These are phyloP conservation scores for Malassezia dermatis DNA, from an alignment of 1,284 basidiomycete genomes.

Conservation along the genomic window DNA sequence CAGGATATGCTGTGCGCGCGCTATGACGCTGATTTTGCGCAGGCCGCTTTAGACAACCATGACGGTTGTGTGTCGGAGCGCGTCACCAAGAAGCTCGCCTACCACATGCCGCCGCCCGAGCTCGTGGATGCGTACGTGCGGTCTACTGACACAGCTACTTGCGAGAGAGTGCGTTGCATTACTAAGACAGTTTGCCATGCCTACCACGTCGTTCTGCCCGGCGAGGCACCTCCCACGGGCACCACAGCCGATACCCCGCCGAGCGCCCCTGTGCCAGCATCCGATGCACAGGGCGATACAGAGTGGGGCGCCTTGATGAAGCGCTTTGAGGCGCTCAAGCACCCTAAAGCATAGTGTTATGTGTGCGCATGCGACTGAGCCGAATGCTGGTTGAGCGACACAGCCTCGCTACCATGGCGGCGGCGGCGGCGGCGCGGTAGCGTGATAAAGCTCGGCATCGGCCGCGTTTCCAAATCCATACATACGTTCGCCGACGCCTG, in stretches of 20 bases:
- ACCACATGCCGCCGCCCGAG: conserved; percentile 61
- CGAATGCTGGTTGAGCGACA: background rate
- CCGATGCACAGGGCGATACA: background rate
- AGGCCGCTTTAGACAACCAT: conserved; percentile 69
- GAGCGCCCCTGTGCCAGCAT: background rate
- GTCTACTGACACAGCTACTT: conserved; percentile 1
- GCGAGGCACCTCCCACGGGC: conserved; percentile 14
- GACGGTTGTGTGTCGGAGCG: conserved; percentile 67
- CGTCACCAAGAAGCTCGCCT: conserved; percentile 62
- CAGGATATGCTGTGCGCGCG: conserved; percentile 90
- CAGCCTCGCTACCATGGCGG: conserved; percentile 9
- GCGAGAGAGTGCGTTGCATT: conserved; percentile 4
- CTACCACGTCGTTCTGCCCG: conserved; percentile 31
- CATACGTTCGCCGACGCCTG: conserved; percentile 89
- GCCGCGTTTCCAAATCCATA: conserved; percentile 75
- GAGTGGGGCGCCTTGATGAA: background rate
- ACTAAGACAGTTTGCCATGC: conserved; percentile 27
- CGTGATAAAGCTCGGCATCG: conserved; percentile 49
- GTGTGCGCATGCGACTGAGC: background rate
- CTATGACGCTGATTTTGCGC: conserved; percentile 71
- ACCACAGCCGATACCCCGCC: background rate
- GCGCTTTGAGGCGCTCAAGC: conserved; percentile 29
- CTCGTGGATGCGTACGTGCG: conserved; percentile 59
- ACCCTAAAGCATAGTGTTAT: background rate
- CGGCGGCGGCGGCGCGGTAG: conserved; percentile 35